A percentile compares a stretch with the other conserved stretches of the same genome.
Evolutionary conservation across 2,329 filamentous ascomycete species (phyloP).

Genomic region (Drechslerella coelobrocha): DNA sequence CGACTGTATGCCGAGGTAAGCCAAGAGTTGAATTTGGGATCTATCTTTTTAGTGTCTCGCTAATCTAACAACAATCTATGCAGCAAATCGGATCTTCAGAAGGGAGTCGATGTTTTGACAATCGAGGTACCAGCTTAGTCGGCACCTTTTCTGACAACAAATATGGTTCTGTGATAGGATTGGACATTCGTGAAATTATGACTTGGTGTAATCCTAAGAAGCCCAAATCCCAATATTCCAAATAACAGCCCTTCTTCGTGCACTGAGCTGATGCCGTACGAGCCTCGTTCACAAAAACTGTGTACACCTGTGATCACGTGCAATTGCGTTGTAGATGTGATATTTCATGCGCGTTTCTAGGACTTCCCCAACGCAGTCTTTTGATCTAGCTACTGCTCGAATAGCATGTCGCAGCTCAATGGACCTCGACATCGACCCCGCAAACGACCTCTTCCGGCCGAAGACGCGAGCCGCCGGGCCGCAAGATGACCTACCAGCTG

Average conservation of each 20-base stretch:
- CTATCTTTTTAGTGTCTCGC: not conserved
- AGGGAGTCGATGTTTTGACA: constrained; percentile 23
- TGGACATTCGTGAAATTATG: no score
- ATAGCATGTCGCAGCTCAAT: constrained; percentile 36
- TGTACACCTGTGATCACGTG: not conserved
- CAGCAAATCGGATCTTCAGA: constrained; percentile 37
- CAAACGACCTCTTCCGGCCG: constrained; percentile 31
- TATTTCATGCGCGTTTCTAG: not conserved
- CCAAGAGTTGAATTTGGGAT: not conserved
- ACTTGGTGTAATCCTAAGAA: no score
- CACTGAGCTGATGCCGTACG: not conserved
- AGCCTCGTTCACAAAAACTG: no score
- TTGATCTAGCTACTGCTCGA: not conserved
- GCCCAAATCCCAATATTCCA: no score
- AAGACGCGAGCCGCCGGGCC: constrained; percentile 7
- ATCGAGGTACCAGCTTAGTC: constrained; percentile 26
- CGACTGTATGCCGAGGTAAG: constrained; percentile 38
- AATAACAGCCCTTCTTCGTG: not conserved
- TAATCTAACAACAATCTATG: not conserved
- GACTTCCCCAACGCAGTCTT: no score
- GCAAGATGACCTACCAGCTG: not conserved
- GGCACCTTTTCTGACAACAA: not conserved
- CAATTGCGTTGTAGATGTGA: constrained; percentile 18
- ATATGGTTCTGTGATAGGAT: not conserved
- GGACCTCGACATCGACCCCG: constrained; percentile 38